These are phyloP conservation scores for Penicillium sp. DNA, from an alignment of 2,329 filamentous ascomycete species.

Conservation along the genomic window DNA sequence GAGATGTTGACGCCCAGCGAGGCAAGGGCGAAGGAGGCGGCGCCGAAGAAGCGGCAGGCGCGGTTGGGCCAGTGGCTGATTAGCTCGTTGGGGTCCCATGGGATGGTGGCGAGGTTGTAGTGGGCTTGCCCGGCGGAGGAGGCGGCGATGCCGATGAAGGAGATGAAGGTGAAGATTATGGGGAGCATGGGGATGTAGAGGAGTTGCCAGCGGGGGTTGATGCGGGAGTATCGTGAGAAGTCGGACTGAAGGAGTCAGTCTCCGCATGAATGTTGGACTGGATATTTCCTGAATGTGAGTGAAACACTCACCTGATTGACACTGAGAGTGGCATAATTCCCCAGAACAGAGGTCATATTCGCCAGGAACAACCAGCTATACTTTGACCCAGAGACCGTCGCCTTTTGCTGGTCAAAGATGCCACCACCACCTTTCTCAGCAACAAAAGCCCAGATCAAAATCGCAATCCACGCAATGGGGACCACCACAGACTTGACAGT, in stretches of 20 bases:
- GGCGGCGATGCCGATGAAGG: constrained; percentile 50
- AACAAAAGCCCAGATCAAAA: constrained; percentile 64
- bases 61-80: constrained; percentile 44
- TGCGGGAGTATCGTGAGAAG: constrained; percentile 57
- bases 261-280: background rate
- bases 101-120: constrained; percentile 37
- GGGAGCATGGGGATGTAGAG: constrained; percentile 56
- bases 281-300: background rate
- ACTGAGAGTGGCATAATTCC: constrained; percentile 54
- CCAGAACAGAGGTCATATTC: constrained; percentile 52
- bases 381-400: constrained; percentile 50
- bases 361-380: constrained; percentile 60
- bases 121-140: constrained; percentile 45
- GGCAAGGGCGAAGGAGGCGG: constrained; percentile 57
- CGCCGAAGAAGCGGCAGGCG: constrained; percentile 53
- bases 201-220: constrained; percentile 52
- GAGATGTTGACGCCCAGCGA: constrained; percentile 60
- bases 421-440: constrained; percentile 53
- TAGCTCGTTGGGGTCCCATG: constrained; percentile 49
- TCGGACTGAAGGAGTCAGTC: constrained; percentile 48
- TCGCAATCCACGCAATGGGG: constrained; percentile 62
- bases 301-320: constrained; percentile 47
- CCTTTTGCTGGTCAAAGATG: constrained; percentile 48
- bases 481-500: constrained; percentile 47
- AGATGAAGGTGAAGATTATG: constrained; percentile 56